A percentile compares a stretch with the other conserved stretches of the same genome.
phyloP scores from a whole-genome alignment of 768 basidiomycete species.

The Phanerochaete sordida region DNA sequence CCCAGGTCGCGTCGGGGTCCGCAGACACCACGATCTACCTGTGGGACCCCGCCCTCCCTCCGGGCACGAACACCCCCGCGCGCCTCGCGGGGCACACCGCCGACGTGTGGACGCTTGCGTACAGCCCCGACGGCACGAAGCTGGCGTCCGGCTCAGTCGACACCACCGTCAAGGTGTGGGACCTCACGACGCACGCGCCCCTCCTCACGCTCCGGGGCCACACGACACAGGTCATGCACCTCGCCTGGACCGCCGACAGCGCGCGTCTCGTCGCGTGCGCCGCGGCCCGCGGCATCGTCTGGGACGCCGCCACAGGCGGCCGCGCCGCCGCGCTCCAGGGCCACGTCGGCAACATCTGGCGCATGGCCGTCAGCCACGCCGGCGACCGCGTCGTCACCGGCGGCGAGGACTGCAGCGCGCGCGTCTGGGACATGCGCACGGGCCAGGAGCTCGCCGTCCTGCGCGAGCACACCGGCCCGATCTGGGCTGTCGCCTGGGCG shows the following conservation, averaged over 20 bases:
- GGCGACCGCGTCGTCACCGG: slow-evolving; percentile 21
- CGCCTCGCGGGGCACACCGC: slow-evolving; percentile 19
- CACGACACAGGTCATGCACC: slow-evolving; percentile 6
- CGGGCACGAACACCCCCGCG: background rate
- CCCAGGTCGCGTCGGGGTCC: slow-evolving; percentile 20
- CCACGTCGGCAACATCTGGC: slow-evolving; percentile 15
- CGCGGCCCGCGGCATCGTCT: slow-evolving; percentile 9
- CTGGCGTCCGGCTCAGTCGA: slow-evolving; percentile 24
- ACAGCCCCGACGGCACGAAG: slow-evolving; percentile 18
- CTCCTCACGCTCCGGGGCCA: background rate
- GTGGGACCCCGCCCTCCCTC: slow-evolving; percentile 14
- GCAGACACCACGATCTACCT: slow-evolving; percentile 18
- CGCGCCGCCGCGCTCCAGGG: slow-evolving; percentile 7
- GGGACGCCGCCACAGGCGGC: slow-evolving; percentile 14
- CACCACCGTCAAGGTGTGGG: slow-evolving; percentile 21
- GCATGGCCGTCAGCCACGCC: slow-evolving; percentile 18
- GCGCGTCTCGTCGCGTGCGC: slow-evolving; percentile 12
- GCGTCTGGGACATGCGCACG: slow-evolving; percentile 22
- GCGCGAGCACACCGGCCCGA: slow-evolving; percentile 15
- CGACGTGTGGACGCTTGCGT: slow-evolving; percentile 15
- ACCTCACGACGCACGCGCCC: background rate
- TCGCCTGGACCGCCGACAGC: slow-evolving; percentile 17
- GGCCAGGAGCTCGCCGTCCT: slow-evolving; percentile 11
- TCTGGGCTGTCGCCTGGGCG: slow-evolving; percentile 38
- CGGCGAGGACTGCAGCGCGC: slow-evolving; percentile 17